phyloP scores from a whole-genome alignment of 2,329 filamentous ascomycete genomes.

The Fusarium sambucinum region DNA sequence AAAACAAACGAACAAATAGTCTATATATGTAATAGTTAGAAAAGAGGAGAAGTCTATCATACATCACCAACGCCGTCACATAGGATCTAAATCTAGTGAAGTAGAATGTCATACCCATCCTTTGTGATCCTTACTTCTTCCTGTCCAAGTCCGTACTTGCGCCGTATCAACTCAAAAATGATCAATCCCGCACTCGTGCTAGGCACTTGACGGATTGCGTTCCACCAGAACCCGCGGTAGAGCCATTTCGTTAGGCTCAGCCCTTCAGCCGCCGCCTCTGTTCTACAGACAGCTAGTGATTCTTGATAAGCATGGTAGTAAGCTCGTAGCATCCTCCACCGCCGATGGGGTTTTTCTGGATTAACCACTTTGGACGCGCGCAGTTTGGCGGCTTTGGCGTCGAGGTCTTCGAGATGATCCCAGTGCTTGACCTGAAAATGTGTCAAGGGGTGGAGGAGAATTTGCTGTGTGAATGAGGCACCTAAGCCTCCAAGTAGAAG shows the following conservation, averaged over 20 bases:
- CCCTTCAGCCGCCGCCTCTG: slow-evolving; percentile 67
- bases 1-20: neutral
- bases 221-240: slow-evolving; percentile 79
- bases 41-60: slow-evolving; percentile 39
- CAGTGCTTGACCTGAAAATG: slow-evolving; percentile 80
- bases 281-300: slow-evolving; percentile 71
- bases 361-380: slow-evolving; percentile 51
- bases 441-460: slow-evolving; percentile 77
- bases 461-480: slow-evolving; percentile 76
- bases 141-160: slow-evolving; percentile 75
- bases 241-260: slow-evolving; percentile 72
- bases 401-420: slow-evolving; percentile 77
- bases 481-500: slow-evolving; percentile 75
- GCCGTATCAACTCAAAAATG: slow-evolving; percentile 80
- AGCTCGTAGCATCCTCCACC: slow-evolving; percentile 68
- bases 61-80: slow-evolving; percentile 29
- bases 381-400: slow-evolving; percentile 67
- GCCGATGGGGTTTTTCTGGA: slow-evolving; percentile 51
- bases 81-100: slow-evolving; percentile 52
- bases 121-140: slow-evolving; percentile 74
- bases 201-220: slow-evolving; percentile 78
- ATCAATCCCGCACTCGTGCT: slow-evolving; percentile 82
- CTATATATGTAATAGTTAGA: slow-evolving; percentile 9
- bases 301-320: slow-evolving; percentile 80
- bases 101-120: slow-evolving; percentile 78